These are phyloP conservation scores for Fusarium torreyae DNA, from an alignment of 2,329 filamentous ascomycete genomes.

Conservation along the genomic window DNA sequence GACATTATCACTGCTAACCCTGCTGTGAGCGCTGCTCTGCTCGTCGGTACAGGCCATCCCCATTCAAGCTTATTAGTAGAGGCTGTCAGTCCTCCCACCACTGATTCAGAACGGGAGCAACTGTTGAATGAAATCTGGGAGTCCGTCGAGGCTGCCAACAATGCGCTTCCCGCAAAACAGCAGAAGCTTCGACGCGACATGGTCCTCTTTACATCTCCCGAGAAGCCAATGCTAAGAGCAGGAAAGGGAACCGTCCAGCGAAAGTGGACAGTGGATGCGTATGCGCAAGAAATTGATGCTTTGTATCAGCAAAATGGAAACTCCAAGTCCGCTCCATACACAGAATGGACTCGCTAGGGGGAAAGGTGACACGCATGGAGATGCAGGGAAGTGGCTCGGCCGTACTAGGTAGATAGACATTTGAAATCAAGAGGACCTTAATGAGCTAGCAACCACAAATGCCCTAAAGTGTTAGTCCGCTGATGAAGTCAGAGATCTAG, in stretches of 20 bases:
- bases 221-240: slow-evolving; percentile 61
- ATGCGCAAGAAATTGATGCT: slow-evolving; percentile 20
- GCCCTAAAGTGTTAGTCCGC: too few relatives aligned
- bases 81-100: slow-evolving; percentile 2
- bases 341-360: background rate
- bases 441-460: too few relatives aligned
- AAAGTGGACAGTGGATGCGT: slow-evolving; percentile 22
- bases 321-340: background rate
- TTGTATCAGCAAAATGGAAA: slow-evolving; percentile 7
- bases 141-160: slow-evolving; percentile 59
- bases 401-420: too few relatives aligned
- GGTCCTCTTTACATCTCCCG: slow-evolving; percentile 55
- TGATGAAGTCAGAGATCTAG: too few relatives aligned
- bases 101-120: slow-evolving; percentile 23
- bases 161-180: slow-evolving; percentile 57
- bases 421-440: too few relatives aligned
- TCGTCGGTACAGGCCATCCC: slow-evolving; percentile 53
- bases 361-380: too few relatives aligned
- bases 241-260: slow-evolving; percentile 62
- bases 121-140: slow-evolving; percentile 62
- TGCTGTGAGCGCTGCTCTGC: slow-evolving; percentile 50
- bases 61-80: slow-evolving; percentile 50
- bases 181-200: slow-evolving; percentile 60
- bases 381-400: too few relatives aligned
- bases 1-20: slow-evolving; percentile 51